Percentiles rank a stretch among this genome's conserved stretches.
Evolutionary conservation across 495 filamentous ascomycete genomes (phyloP).

Genomic region (Rhypophila decipiens): DNA sequence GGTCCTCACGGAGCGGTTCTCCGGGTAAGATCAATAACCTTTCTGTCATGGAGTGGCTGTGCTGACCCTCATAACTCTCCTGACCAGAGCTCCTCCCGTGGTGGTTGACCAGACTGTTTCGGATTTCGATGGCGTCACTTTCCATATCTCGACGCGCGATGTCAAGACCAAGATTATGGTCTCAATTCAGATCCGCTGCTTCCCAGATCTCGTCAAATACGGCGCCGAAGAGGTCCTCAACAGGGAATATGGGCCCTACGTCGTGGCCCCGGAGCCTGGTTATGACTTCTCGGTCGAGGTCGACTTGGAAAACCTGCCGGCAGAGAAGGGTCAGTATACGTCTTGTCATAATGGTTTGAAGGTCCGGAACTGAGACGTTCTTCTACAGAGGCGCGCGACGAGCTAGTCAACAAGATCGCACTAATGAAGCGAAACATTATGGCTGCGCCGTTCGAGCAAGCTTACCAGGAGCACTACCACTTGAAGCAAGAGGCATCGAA

Average conservation of each 20-base stretch:
- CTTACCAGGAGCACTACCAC: slow-evolving; percentile 85
- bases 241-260: slow-evolving; percentile 90
- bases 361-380: slow-evolving; percentile 7
- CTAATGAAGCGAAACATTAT: slow-evolving; percentile 95
- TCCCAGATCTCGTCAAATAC: slow-evolving; percentile 82
- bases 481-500: slow-evolving; percentile 81
- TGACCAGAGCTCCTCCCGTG: slow-evolving; percentile 64
- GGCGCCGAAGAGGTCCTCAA: slow-evolving; percentile 86
- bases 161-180: slow-evolving; percentile 87
- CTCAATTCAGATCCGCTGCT: slow-evolving; percentile 91
- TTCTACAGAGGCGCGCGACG: slow-evolving; percentile 68
- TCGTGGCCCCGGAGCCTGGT: slow-evolving; percentile 76
- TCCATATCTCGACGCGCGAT: slow-evolving; percentile 95
- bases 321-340: slow-evolving; percentile 52
- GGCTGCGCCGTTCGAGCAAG: slow-evolving; percentile 95
- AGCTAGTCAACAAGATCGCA: slow-evolving; percentile 76
- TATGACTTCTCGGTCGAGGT: slow-evolving; percentile 92
- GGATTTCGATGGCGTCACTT: slow-evolving; percentile 96
- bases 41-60: no score
- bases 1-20: slow-evolving; percentile 89
- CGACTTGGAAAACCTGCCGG: slow-evolving; percentile 81
- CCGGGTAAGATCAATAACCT: slow-evolving; percentile 53
- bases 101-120: slow-evolving; percentile 96
- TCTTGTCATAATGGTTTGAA: background rate
- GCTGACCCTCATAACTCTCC: slow-evolving; percentile 4